These are phyloP conservation scores for Fusarium illudens DNA, from an alignment of 2,329 filamentous ascomycete genomes.

Conservation along the genomic window DNA sequence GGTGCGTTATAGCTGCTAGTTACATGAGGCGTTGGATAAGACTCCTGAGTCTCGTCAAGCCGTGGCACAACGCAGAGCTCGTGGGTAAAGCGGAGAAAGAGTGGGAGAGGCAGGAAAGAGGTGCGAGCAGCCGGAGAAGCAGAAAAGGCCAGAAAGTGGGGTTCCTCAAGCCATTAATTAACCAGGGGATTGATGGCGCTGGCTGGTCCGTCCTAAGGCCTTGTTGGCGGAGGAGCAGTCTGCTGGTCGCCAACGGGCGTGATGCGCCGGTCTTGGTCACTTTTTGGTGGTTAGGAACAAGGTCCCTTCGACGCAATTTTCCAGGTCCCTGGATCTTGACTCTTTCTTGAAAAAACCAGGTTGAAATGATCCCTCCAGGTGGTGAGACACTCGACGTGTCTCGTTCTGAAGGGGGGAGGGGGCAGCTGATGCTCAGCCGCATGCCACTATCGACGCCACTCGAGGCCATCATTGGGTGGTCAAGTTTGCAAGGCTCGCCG, in stretches of 20 bases:
- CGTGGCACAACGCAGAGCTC: neutral
- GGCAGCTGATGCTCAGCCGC: neutral
- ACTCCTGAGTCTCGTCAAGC: neutral
- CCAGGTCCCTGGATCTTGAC: neutral
- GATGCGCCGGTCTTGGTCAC: no score
- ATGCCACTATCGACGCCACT: neutral
- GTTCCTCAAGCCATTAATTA: neutral
- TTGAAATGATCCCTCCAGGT: neutral
- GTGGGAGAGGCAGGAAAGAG: neutral
- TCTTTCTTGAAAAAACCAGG: neutral
- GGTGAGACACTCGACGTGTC: neutral
- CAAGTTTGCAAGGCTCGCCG: neutral
- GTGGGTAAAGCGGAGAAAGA: neutral
- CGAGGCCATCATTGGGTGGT: neutral
- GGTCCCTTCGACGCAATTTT: neutral
- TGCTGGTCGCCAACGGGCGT: neutral
- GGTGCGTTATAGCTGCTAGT: no score
- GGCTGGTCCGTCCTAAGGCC: neutral
- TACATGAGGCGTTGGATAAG: no score
- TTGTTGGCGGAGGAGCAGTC: neutral
- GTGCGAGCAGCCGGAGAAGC: neutral
- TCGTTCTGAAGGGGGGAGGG: neutral
- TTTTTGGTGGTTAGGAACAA: neutral
- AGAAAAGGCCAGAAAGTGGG: neutral
- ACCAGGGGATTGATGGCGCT: neutral